Percentiles rank a stretch among this genome's conserved stretches.
phyloP scores from a whole-genome alignment of 2,329 filamentous ascomycete genomes.

The Hymenoscyphus occultus region DNA sequence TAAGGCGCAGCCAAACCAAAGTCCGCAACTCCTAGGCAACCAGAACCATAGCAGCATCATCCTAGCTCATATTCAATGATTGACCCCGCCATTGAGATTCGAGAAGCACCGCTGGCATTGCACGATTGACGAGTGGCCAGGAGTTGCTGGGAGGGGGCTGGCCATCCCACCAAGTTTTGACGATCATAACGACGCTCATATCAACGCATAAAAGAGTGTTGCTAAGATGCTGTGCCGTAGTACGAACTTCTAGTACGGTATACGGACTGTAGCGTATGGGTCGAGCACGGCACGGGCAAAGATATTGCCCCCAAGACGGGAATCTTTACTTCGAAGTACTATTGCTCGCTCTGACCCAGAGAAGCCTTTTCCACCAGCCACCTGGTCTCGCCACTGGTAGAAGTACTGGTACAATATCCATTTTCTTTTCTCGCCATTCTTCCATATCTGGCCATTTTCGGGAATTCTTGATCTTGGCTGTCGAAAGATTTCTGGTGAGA shows the following conservation, averaged over 20 bases:
- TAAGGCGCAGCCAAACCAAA: constrained; percentile 1
- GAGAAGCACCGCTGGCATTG: constrained; percentile 21
- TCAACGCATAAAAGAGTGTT: constrained; percentile 13
- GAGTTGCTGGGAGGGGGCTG: constrained; percentile 14
- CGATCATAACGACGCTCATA: constrained; percentile 16
- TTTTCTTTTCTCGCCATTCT: background rate
- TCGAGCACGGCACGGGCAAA: too few species aligned
- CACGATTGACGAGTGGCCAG: constrained; percentile 19
- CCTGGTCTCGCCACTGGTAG: too few species aligned
- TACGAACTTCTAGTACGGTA: background rate
- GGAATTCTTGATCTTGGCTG: background rate
- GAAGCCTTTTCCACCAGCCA: too few species aligned
- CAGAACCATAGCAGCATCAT: constrained; percentile 16
- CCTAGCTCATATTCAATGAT: constrained; percentile 22
- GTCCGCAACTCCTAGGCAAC: constrained; percentile 6
- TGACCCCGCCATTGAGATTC: constrained; percentile 22
- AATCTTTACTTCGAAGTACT: too few species aligned
- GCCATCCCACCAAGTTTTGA: constrained; percentile 8
- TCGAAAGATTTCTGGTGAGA: background rate
- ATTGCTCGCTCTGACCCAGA: too few species aligned
- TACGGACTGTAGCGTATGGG: background rate
- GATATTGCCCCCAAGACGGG: too few species aligned
- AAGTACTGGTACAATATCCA: too few species aligned
- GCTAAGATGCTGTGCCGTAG: background rate
- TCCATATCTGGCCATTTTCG: background rate